Evolutionary conservation across 768 basidiomycete genomes (phyloP).

Genomic region (Pisolithus albus): DNA sequence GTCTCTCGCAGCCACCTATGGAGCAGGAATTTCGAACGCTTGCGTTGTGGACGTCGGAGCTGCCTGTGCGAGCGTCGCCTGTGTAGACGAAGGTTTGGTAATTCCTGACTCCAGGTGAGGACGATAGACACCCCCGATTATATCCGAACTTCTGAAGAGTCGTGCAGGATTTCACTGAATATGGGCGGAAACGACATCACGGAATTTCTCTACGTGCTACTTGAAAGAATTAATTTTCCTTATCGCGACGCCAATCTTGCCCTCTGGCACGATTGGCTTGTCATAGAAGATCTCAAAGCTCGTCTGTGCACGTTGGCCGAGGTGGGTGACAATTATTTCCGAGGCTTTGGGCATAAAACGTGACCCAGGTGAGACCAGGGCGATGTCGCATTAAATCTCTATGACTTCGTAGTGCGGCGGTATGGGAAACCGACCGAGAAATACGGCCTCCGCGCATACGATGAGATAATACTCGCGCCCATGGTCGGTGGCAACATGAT

Average conservation of each 20-base stretch:
- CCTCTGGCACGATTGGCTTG: constrained; percentile 76
- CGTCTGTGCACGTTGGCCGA: constrained; percentile 82
- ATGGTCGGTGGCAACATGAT: constrained; percentile 51
- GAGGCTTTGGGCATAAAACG: background rate
- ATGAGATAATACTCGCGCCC: constrained; percentile 91
- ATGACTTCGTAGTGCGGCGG: constrained; percentile 81
- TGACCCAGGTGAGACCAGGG: constrained; percentile 39
- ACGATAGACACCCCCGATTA: constrained; percentile 7
- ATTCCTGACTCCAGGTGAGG: constrained; percentile 78
- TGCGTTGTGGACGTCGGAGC: constrained; percentile 97
- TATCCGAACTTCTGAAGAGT: constrained; percentile 4
- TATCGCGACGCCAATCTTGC: constrained; percentile 78
- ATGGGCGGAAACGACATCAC: constrained; percentile 97
- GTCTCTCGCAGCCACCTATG: constrained; percentile 88
- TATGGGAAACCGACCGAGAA: constrained; percentile 76
- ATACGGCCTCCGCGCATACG: constrained; percentile 85
- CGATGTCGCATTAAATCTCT: constrained; percentile 83
- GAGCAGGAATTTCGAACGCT: constrained; percentile 89
- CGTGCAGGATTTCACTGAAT: constrained; percentile 62
- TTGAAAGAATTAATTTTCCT: constrained; percentile 79
- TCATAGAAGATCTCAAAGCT: constrained; percentile 88
- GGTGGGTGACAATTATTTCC: constrained; percentile 39
- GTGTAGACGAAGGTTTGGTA: constrained; percentile 91
- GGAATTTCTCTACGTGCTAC: constrained; percentile 72
- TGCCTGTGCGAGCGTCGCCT: constrained; percentile 74